These are phyloP conservation scores for Trichoderma sp. DNA, from an alignment of 2,329 filamentous ascomycete genomes.

Conservation along the genomic window DNA sequence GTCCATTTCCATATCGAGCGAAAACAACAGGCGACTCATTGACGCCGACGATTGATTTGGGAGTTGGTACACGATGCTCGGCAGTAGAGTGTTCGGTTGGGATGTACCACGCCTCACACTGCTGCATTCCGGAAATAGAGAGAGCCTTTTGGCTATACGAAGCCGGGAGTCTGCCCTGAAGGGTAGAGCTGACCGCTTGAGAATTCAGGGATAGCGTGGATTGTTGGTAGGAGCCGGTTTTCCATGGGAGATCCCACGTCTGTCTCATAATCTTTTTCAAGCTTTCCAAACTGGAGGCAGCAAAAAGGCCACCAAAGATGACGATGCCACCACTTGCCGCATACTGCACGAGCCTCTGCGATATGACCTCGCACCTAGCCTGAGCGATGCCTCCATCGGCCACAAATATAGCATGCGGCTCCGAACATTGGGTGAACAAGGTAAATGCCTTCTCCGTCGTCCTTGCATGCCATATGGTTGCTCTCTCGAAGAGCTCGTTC, in stretches of 20 bases:
- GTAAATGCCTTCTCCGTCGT: neutral
- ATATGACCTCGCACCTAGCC: conserved; percentile 2
- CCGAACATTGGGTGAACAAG: neutral
- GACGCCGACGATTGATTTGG: neutral
- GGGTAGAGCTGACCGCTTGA: conserved; percentile 18
- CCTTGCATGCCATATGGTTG: conserved; percentile 10
- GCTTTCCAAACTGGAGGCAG: neutral
- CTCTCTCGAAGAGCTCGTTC: conserved; percentile 17
- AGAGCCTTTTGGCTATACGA: conserved; percentile 30
- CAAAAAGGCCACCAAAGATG: conserved; percentile 13
- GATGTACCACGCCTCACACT: conserved; percentile 27
- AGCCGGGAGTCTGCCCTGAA: conserved; percentile 20
- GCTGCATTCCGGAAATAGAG: conserved; percentile 26
- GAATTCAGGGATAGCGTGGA: conserved; percentile 26
- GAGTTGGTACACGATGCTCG: conserved; percentile 13
- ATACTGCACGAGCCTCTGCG: conserved; percentile 15
- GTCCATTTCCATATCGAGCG: conserved; percentile 29
- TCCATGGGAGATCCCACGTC: conserved; percentile 25
- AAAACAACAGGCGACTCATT: conserved; percentile 27
- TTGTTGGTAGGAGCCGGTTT: conserved; percentile 23
- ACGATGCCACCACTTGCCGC: conserved; percentile 8
- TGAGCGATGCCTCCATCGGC: conserved; percentile 9
- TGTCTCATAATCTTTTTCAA: neutral
- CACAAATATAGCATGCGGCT: conserved; percentile 9
- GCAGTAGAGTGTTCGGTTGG: conserved; percentile 8